Percentiles rank a stretch among this genome's conserved stretches.
These are phyloP conservation scores for Plasmodium cynomolgi DNA, from an alignment of 169 alveolate genomes.

Conservation along the genomic window DNA sequence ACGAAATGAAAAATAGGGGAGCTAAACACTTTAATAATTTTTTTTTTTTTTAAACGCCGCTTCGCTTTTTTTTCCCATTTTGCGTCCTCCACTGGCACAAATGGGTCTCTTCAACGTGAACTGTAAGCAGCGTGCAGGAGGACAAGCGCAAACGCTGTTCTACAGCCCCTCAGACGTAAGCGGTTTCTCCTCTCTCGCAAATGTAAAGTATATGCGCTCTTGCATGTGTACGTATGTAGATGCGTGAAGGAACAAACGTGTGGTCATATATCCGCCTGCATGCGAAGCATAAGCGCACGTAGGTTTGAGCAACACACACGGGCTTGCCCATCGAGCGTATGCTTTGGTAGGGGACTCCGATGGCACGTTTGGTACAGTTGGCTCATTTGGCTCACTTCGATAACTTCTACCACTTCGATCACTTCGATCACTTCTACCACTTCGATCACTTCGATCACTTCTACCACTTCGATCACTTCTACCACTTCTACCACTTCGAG, in stretches of 20 bases:
- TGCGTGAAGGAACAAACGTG: background rate
- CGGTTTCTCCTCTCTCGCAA: conserved; percentile 20
- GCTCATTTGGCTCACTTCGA: background rate
- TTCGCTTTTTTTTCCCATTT: background rate
- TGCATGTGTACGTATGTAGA: background rate
- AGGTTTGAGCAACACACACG: background rate
- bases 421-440: background rate
- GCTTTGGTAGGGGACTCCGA: background rate
- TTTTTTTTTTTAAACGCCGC: background rate
- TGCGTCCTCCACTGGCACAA: background rate
- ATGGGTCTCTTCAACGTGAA: background rate
- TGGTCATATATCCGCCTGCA: background rate
- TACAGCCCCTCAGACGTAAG: background rate
- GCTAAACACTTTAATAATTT: conserved; percentile 4
- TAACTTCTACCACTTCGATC: background rate
- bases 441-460: background rate
- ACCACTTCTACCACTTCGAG: background rate
- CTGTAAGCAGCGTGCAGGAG: background rate
- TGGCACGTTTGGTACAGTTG: background rate
- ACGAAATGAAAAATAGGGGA: background rate
- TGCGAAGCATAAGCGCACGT: background rate
- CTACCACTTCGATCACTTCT: background rate
- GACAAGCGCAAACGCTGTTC: background rate
- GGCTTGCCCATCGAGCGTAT: background rate
- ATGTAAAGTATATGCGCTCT: background rate